A percentile compares a stretch with the other conserved stretches of the same genome.
Evolutionary conservation across 73 alveolate genomes (phyloP).

Genomic region (Paramecium primaurelia): DNA sequence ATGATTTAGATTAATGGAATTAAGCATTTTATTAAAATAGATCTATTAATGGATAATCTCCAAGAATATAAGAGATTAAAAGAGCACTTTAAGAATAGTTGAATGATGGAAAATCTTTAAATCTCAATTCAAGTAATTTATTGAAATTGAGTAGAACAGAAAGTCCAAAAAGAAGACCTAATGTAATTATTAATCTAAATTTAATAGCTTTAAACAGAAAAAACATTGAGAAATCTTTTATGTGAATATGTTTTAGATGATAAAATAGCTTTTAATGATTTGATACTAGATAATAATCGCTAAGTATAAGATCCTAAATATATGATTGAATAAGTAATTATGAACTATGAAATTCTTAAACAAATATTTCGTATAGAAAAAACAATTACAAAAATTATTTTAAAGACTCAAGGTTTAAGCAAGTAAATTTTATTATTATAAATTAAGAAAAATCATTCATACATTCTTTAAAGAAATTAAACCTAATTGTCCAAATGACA

Average conservation of each 20-base stretch:
- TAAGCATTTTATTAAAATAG: not conserved
- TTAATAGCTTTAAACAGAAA: not conserved
- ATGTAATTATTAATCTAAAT: not conserved
- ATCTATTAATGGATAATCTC: not conserved
- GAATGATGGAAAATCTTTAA: not conserved
- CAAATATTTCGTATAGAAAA: not conserved
- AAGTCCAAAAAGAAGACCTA: not conserved
- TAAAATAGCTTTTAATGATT: not conserved
- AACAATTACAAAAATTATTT: not conserved
- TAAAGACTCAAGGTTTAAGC: slow-evolving; percentile 5
- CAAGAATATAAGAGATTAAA: not conserved
- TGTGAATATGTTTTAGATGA: not conserved
- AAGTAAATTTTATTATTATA: not conserved
- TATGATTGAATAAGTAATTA: slow-evolving; percentile 12
- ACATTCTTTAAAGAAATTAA: slow-evolving; percentile 36
- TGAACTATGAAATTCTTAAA: not conserved
- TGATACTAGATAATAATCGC: not conserved
- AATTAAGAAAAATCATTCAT: not conserved
- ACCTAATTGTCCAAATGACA: slow-evolving; percentile 39
- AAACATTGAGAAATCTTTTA: slow-evolving; percentile 7
- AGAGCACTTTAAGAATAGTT: not conserved
- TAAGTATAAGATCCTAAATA: not conserved
- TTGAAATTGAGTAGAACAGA: not conserved
- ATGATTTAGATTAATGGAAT: slow-evolving; percentile 8
- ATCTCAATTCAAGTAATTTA: not conserved